A percentile compares a stretch with the other conserved stretches of the same genome.
Evolutionary conservation across 23 red algal genomes (phyloP).

Genomic region (Gracilariopsis chorda): DNA sequence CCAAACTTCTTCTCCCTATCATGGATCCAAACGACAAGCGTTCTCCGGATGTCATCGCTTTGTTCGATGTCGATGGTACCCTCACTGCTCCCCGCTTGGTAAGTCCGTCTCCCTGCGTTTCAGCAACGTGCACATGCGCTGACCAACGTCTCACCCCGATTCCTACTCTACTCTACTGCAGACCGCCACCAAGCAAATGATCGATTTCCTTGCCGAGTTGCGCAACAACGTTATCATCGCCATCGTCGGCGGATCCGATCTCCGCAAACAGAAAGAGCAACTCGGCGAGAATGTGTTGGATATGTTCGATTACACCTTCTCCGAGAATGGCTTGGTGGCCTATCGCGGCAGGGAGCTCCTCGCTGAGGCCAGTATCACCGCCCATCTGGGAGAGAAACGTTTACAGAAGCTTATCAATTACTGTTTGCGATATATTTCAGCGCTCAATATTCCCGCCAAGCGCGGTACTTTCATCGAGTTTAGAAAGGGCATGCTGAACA

Average conservation of each 20-base stretch:
- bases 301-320: constrained; percentile 98
- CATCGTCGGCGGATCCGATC: constrained; percentile 92
- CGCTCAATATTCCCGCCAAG: constrained; percentile 90
- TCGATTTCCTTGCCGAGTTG: constrained; percentile 75
- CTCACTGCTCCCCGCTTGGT: constrained; percentile 85
- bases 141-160: too few species aligned
- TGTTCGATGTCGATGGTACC: constrained; percentile 99
- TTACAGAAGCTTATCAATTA: constrained; percentile 94
- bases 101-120: too few species aligned
- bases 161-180: too few species aligned
- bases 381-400: constrained; percentile 83
- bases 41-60: constrained; percentile 64
- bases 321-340: constrained; percentile 94
- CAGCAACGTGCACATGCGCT: too few species aligned
- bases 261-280: constrained; percentile 90
- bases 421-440: constrained; percentile 80
- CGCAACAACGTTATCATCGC: constrained; percentile 56
- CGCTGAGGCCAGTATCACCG: constrained; percentile 62
- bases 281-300: constrained; percentile 81
- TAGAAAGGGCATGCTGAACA: constrained; percentile 98
- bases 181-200: constrained; percentile 66
- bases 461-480: constrained; percentile 99
- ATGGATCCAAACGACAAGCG: constrained; percentile 44
- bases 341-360: constrained; percentile 82
- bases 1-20: too few species aligned